Percentiles rank a stretch among this genome's conserved stretches.
Evolutionary conservation across 2,329 filamentous ascomycete species (phyloP).

Genomic region (Macrophomina tecta): DNA sequence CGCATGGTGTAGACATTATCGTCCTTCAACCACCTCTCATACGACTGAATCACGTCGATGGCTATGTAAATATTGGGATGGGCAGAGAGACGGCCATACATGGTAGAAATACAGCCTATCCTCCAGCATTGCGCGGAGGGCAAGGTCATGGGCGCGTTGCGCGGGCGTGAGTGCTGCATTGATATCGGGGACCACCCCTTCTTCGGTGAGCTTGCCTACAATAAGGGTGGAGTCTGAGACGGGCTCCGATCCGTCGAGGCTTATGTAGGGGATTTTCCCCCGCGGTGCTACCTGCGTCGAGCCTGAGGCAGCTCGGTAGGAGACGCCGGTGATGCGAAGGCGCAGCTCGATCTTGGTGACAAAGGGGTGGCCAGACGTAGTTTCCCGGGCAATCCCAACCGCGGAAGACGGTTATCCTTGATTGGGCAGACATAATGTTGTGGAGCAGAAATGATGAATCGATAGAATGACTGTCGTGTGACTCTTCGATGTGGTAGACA

Average conservation of each 20-base stretch:
- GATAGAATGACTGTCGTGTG: too few relatives aligned
- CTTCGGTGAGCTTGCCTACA: slow-evolving; percentile 51
- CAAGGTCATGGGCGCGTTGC: slow-evolving; percentile 57
- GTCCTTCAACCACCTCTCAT: slow-evolving; percentile 62
- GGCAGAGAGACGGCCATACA: slow-evolving; percentile 37
- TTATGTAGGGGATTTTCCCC: slow-evolving; percentile 67
- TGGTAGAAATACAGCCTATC: slow-evolving; percentile 66
- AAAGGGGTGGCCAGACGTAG: slow-evolving; percentile 66
- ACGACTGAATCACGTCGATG: slow-evolving; percentile 37
- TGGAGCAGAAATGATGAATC: neutral
- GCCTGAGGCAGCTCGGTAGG: slow-evolving; percentile 56
- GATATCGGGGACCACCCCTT: slow-evolving; percentile 55
- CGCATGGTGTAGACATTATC: slow-evolving; percentile 65
- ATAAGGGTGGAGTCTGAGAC: slow-evolving; percentile 65
- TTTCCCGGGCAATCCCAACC: slow-evolving; percentile 51
- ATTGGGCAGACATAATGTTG: neutral
- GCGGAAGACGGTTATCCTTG: slow-evolving; percentile 55
- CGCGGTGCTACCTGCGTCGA: slow-evolving; percentile 55
- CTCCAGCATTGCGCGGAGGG: slow-evolving; percentile 62
- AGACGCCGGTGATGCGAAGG: slow-evolving; percentile 59
- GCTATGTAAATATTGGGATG: too few relatives aligned
- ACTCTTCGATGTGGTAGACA: neutral
- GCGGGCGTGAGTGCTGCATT: slow-evolving; percentile 51
- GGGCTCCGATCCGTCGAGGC: slow-evolving; percentile 33
- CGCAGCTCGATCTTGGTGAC: slow-evolving; percentile 68